Evolutionary conservation across 306 rosid species (phyloP).

Genomic region (Quercus wislizeni): DNA sequence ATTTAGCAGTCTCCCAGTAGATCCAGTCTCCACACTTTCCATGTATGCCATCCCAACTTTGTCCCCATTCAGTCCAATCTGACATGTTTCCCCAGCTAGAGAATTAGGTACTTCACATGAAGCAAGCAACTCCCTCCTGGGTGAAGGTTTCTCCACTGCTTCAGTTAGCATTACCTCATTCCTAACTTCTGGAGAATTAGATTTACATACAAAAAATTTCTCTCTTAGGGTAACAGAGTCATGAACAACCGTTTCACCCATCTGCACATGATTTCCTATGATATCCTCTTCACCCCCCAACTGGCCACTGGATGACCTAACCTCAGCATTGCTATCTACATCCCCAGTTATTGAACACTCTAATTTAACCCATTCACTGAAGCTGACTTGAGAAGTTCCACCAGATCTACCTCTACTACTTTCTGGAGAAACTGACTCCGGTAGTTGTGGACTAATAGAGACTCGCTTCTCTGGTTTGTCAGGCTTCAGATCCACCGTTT

Average conservation of each 20-base stretch:
- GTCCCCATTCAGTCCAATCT: constrained; percentile 40
- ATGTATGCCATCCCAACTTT: constrained; percentile 41
- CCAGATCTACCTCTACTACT: constrained; percentile 38
- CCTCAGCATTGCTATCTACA: constrained; percentile 36
- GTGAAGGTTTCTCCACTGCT: constrained; percentile 37
- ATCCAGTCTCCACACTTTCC: constrained; percentile 32
- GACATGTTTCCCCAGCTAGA: constrained; percentile 48
- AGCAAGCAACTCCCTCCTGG: constrained; percentile 28
- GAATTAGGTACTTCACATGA: constrained; percentile 49
- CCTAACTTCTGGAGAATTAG: constrained; percentile 24
- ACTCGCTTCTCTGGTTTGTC: constrained; percentile 48
- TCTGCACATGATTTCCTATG: constrained; percentile 21
- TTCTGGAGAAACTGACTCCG: constrained; percentile 51
- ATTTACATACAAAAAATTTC: constrained; percentile 20
- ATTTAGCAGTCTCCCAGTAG: constrained; percentile 30
- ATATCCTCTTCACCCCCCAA: constrained; percentile 33
- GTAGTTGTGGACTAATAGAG: constrained; percentile 56
- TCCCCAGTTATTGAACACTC: constrained; percentile 33
- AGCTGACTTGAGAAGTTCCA: constrained; percentile 42
- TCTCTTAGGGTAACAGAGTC: constrained; percentile 28
- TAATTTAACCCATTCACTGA: constrained; percentile 29
- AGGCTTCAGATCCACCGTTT: constrained; percentile 34
- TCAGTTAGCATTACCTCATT: constrained; percentile 57
- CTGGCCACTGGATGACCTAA: constrained; percentile 38
- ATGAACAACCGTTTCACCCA: constrained; percentile 25